Conservation (phyloP, 371 early-diverging fungal genomes). For the Mucor velutinosus region DNA sequence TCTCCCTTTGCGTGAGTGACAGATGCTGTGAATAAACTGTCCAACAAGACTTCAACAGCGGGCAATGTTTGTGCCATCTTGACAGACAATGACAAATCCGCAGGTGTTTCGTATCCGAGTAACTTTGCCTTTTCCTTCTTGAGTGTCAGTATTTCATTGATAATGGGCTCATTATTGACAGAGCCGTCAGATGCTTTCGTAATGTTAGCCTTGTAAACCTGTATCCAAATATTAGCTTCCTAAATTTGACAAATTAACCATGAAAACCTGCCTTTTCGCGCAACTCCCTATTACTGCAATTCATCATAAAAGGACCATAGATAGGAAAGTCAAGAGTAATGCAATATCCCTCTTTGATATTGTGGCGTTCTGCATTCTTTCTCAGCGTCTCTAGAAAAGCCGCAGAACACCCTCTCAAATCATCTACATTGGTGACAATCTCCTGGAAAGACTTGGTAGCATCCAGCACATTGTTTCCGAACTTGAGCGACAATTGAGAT, state of each 20-base stretch:
- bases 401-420: conserved; percentile 58
- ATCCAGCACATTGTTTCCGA: conserved; percentile 66
- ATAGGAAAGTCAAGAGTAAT: conserved; percentile 66
- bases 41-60: conserved; percentile 51
- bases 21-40: conserved; percentile 53
- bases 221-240: neutral
- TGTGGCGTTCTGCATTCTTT: conserved; percentile 49
- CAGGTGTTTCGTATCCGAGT: conserved; percentile 58
- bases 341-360: conserved; percentile 55
- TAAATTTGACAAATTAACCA: neutral
- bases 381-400: conserved; percentile 52
- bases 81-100: conserved; percentile 61
- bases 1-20: conserved; percentile 53
- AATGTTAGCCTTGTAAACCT: conserved; percentile 62
- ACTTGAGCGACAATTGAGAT: conserved; percentile 57
- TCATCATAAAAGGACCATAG: conserved; percentile 68
- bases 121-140: conserved; percentile 55
- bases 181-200: conserved; percentile 58
- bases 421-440: conserved; percentile 46
- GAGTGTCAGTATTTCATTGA: conserved; percentile 60
- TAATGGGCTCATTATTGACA: conserved; percentile 61
- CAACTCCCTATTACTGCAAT: conserved; percentile 59
- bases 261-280: conserved; percentile 51
- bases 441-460: conserved; percentile 63
- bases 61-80: conserved; percentile 65